Conservation (phyloP, 257 asterid species). For the Buddleja alternifolia region DNA sequence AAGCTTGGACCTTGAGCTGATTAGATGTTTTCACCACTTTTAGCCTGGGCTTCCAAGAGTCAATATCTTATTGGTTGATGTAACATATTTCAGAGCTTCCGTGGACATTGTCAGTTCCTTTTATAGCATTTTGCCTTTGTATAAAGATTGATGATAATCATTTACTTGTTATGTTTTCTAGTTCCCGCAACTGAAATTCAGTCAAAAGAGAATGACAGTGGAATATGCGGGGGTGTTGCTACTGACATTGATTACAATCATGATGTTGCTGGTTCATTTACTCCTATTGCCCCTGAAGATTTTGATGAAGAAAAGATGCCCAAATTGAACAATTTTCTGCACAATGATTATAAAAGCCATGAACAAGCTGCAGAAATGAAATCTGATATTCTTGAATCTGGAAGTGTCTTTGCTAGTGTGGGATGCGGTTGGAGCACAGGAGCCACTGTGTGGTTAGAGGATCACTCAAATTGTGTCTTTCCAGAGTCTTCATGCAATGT, state of each 20-base stretch:
- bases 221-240: slow-evolving; percentile 28
- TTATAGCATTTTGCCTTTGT: not conserved
- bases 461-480: slow-evolving; percentile 29
- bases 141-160: slow-evolving; percentile 18
- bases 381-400: slow-evolving; percentile 29
- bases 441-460: slow-evolving; percentile 34
- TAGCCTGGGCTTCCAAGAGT: not conserved
- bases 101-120: slow-evolving; percentile 8
- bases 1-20: not conserved
- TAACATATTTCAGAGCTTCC: not conserved
- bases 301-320: slow-evolving; percentile 25
- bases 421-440: slow-evolving; percentile 33
- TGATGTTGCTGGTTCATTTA: slow-evolving; percentile 33
- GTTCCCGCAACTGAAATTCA: slow-evolving; percentile 34
- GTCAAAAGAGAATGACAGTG: slow-evolving; percentile 36
- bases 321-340: slow-evolving; percentile 25
- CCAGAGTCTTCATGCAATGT: slow-evolving; percentile 39
- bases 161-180: slow-evolving; percentile 23
- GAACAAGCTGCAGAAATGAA: slow-evolving; percentile 33
- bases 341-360: slow-evolving; percentile 12
- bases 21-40: slow-evolving; percentile 9
- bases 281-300: slow-evolving; percentile 33
- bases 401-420: slow-evolving; percentile 20
- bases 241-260: slow-evolving; percentile 26
- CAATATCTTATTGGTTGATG: slow-evolving; percentile 1